Evolutionary conservation across 1,139 yeast species (phyloP).

Genomic region (Kurtzmaniella quercitrusa): DNA sequence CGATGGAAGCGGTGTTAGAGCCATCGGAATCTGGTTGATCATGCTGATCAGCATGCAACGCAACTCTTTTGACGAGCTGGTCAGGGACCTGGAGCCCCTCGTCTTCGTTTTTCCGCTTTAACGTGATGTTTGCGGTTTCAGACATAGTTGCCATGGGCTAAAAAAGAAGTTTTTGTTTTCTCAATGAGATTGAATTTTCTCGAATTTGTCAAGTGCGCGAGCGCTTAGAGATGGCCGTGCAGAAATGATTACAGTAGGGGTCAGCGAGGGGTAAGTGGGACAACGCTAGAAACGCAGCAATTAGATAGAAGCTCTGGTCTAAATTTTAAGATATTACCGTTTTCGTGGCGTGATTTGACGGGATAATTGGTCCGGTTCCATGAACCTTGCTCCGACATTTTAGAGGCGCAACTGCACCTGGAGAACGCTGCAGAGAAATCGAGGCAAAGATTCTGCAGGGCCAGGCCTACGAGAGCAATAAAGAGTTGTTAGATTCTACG

Average conservation of each 20-base stretch:
- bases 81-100: constrained; percentile 34
- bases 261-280: background rate
- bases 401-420: background rate
- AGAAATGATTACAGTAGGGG: background rate
- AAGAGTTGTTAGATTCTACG: no score
- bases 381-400: background rate
- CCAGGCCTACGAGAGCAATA: background rate
- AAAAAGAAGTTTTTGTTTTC: background rate
- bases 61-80: constrained; percentile 56
- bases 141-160: constrained; percentile 14
- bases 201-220: background rate
- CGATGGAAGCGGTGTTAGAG: constrained; percentile 4
- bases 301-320: background rate
- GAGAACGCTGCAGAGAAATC: background rate
- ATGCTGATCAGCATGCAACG: constrained; percentile 57
- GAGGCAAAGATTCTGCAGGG: background rate
- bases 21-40: constrained; percentile 15
- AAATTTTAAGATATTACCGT: background rate
- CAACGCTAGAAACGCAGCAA: background rate
- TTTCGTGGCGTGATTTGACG: background rate
- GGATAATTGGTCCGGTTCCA: background rate
- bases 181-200: background rate
- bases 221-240: background rate
- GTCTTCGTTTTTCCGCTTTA: constrained; percentile 70
- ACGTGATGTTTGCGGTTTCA: constrained; percentile 27